Evolutionary conservation across 164 flowering plant genomes (phyloP), one percentile per base, ranked within the genome.

Genomic region (Saururus chinensis): DNA sequence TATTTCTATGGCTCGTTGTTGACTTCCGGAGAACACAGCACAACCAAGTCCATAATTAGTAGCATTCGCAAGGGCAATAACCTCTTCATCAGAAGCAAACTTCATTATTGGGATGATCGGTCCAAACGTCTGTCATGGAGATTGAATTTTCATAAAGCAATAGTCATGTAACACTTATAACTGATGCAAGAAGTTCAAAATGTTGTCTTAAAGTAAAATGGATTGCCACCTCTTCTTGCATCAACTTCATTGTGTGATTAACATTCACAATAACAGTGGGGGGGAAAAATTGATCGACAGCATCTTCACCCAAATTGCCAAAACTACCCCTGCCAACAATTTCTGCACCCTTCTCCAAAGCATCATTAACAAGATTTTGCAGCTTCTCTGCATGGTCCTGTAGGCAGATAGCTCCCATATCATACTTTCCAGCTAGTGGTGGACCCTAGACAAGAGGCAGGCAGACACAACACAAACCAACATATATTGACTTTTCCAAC

Each of bases 61-160:
- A 69, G 87, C 96, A 77, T 89, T 92, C 53, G 96, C 96, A 42
- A 92, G 85, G 71, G 59, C 79, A 54, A 92, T 66, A 62, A 64
- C 98, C 75, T 92, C 98, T 70, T 86, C 93, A 77, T 92, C 98
- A 37, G 92, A 75, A 72, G 75, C 80, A 62, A 89, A 86, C 77
- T 82, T 84, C 96, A 92, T 89, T 62, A 92, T 89, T n/a, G 98
- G 96, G 77, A 92, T 79, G 60, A 92, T 92, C 55, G 98, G 98
- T 70, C 98, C 98, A 79, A 92, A 92, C 61, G 93, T 80, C 98
- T 92, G 83, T 49, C 73, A 40, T 25, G 21, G 20, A 8, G 51
- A 53, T n/a, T 55, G 35, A 17, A 62, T 51, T n/a, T n/a, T n/a
- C n/a, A n/a, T n/a, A n/a, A n/a, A n/a, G n/a, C n/a, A n/a, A n/a